Evolutionary conservation across 106 monocot genomes (phyloP).

Genomic region (Platanthera guangdongensis): DNA sequence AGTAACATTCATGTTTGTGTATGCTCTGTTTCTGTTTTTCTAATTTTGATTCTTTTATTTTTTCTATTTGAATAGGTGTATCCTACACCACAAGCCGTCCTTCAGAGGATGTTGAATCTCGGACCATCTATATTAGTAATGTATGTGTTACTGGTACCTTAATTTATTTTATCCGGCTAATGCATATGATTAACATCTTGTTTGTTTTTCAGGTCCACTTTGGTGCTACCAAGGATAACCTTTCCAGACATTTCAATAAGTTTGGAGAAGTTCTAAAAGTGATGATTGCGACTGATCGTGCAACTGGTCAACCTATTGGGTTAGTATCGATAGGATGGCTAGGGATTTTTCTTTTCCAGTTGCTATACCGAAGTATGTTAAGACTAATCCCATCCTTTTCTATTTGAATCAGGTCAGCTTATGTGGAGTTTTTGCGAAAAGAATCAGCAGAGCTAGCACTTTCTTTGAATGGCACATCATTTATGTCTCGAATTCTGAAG

Average conservation of each 20-base stretch:
- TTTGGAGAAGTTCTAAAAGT: constrained; percentile 95
- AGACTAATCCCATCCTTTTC: neutral
- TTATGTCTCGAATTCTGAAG: constrained; percentile 95
- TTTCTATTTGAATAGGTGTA: constrained; percentile 23
- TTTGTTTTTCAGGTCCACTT: constrained; percentile 58
- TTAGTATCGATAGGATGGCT: constrained; percentile 10
- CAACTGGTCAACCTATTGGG: constrained; percentile 88
- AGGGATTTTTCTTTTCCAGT: neutral
- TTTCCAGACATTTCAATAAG: constrained; percentile 94
- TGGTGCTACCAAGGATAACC: constrained; percentile 83
- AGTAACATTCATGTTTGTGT: neutral
- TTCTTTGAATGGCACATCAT: constrained; percentile 88
- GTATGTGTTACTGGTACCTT: constrained; percentile 13
- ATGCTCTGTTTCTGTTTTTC: neutral
- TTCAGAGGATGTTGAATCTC: constrained; percentile 51
- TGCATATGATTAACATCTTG: constrained; percentile 22
- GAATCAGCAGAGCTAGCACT: constrained; percentile 86
- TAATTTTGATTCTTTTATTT: neutral
- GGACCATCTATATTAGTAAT: constrained; percentile 59
- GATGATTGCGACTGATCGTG: constrained; percentile 70
- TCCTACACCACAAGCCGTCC: constrained; percentile 42
- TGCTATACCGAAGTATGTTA: constrained; percentile 3
- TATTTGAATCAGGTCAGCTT: constrained; percentile 73
- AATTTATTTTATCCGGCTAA: constrained; percentile 19
- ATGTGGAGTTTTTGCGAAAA: constrained; percentile 87